Percentiles rank a stretch among this genome's conserved stretches.
Conservation (phyloP, 208 protist genomes). For the Wallacemonas sp. region DNA sequence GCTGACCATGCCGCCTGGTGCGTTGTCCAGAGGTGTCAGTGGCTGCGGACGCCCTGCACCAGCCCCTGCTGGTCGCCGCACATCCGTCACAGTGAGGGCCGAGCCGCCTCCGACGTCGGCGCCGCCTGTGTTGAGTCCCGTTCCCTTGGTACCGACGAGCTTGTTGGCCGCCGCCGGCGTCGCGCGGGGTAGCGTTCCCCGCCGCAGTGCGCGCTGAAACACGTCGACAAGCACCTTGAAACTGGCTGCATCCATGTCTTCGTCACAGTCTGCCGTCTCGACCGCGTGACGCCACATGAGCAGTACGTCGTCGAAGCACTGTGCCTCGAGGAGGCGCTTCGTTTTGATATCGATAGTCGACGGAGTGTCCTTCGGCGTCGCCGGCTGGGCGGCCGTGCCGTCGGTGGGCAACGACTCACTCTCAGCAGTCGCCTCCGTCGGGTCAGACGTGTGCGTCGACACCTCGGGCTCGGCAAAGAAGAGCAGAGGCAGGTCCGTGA, state of each 20-base stretch:
- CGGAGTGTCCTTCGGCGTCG: too few relatives aligned
- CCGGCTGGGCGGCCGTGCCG: not conserved
- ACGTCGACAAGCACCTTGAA: conserved; percentile 60
- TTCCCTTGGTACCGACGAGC: not conserved
- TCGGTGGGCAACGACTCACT: not conserved
- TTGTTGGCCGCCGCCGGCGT: conserved; percentile 8
- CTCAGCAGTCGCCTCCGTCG: not conserved
- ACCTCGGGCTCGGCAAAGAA: conserved; percentile 25
- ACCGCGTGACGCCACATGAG: conserved; percentile 53
- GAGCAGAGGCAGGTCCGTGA: conserved; percentile 66
- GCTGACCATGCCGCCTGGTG: not conserved
- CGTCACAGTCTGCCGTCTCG: conserved; percentile 49
- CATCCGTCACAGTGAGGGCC: not conserved
- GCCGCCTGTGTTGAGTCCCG: not conserved
- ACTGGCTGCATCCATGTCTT: conserved; percentile 57
- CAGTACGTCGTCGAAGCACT: conserved; percentile 49
- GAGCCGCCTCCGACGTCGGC: too few relatives aligned
- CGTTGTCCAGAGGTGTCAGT: not conserved
- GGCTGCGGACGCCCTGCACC: not conserved
- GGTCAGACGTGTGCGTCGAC: not conserved
- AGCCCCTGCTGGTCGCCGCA: not conserved
- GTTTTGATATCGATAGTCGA: not conserved
- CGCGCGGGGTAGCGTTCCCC: conserved; percentile 32
- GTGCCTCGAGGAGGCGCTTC: conserved; percentile 17
- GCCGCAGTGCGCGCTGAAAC: conserved; percentile 28